phyloP scores from a whole-genome alignment of 306 rosid species.

The Inga oerstediana region DNA sequence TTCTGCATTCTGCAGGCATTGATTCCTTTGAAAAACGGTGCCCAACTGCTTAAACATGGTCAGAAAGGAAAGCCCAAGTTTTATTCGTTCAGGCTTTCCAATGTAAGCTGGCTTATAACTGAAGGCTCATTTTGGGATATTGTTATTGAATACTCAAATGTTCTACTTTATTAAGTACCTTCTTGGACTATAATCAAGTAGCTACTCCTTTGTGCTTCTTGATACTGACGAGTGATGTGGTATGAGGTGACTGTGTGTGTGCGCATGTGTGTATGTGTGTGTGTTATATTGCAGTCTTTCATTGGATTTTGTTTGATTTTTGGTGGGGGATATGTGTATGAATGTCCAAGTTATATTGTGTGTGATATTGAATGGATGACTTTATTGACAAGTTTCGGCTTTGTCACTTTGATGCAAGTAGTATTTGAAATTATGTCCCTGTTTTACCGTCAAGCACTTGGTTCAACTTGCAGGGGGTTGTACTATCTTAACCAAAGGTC shows the following conservation, averaged over 20 bases:
- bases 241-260: too few species aligned
- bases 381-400: not conserved
- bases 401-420: not conserved
- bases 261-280: not conserved
- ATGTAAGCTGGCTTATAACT: slow-evolving; percentile 59
- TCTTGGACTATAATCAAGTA: slow-evolving; percentile 21
- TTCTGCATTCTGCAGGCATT: slow-evolving; percentile 62
- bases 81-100: slow-evolving; percentile 86
- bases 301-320: not conserved
- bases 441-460: not conserved
- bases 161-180: not conserved
- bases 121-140: slow-evolving; percentile 20
- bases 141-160: slow-evolving; percentile 24
- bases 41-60: slow-evolving; percentile 95
- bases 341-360: not conserved
- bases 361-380: not conserved
- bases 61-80: slow-evolving; percentile 99
- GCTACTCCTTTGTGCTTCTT: slow-evolving; percentile 4
- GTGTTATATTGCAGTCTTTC: not conserved
- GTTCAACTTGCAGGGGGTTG: not conserved
- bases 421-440: not conserved
- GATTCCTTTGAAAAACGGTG: slow-evolving; percentile 87
- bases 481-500: too few species aligned
- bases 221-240: not conserved
- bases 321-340: not conserved